These are phyloP conservation scores for Hyaloscypha hepaticicola DNA, from an alignment of 495 filamentous ascomycete genomes.

Conservation along the genomic window DNA sequence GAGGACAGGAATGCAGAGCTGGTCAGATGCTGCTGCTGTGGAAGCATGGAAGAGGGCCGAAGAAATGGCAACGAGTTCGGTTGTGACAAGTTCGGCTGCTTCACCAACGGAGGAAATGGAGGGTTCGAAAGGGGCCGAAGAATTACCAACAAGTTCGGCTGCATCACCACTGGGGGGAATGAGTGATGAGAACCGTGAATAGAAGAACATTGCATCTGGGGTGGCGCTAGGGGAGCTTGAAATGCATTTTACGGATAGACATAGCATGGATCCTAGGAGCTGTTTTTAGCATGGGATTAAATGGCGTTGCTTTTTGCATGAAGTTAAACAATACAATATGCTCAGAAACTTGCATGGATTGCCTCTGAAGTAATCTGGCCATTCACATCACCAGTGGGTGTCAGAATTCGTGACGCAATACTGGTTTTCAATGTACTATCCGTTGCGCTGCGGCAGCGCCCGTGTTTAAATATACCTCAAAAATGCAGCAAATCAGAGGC, in stretches of 20 bases:
- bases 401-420: background rate
- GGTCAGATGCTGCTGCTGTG: slow-evolving; percentile 49
- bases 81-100: too few relatives aligned
- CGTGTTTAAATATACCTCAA: too few relatives aligned
- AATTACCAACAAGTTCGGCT: background rate
- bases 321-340: background rate
- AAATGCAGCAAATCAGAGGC: too few relatives aligned
- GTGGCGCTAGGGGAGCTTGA: background rate
- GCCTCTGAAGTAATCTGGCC: background rate
- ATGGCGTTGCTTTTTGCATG: background rate
- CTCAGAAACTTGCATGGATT: background rate
- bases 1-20: slow-evolving; percentile 62
- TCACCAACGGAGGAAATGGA: background rate
- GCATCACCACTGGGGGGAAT: background rate
- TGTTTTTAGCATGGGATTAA: background rate
- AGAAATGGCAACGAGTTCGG: background rate
- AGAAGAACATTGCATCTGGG: background rate
- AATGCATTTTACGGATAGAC: background rate
- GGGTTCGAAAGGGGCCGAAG: background rate
- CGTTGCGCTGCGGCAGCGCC: too few relatives aligned
- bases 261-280: background rate
- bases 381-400: background rate
- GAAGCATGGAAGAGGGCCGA: background rate
- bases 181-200: background rate
- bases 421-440: too few relatives aligned